Evolutionary conservation across 2,329 filamentous ascomycete species (phyloP).

Genomic region (Alternaria ventricosa): DNA sequence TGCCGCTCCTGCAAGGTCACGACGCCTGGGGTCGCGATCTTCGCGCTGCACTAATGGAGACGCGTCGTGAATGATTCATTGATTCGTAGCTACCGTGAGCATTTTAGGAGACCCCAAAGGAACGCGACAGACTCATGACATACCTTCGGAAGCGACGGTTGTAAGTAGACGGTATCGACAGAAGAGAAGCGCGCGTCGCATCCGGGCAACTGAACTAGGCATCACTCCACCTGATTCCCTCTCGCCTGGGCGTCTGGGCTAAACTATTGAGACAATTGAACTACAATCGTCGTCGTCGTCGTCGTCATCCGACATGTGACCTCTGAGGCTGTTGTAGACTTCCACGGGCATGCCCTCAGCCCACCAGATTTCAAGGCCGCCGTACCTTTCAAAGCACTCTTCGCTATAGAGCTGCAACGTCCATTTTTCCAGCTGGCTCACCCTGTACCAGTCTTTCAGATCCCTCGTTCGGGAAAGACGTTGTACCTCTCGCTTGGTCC

Average conservation of each 20-base stretch:
- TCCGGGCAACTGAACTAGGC: background rate
- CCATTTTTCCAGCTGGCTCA: slow-evolving; percentile 32
- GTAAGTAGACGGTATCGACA: background rate
- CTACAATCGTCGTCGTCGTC: slow-evolving; percentile 6
- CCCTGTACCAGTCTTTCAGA: slow-evolving; percentile 17
- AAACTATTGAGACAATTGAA: background rate
- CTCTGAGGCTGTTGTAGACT: slow-evolving; percentile 34
- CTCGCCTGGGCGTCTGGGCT: background rate
- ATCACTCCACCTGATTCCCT: background rate
- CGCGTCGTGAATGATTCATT: background rate
- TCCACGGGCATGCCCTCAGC: slow-evolving; percentile 31
- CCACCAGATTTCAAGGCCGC: slow-evolving; percentile 34
- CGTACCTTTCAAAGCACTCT: slow-evolving; percentile 37
- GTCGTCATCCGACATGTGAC: slow-evolving; percentile 14
- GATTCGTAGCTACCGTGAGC: background rate
- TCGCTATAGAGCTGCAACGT: slow-evolving; percentile 38
- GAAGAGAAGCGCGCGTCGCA: background rate
- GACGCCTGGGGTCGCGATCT: background rate
- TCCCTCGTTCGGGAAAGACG: slow-evolving; percentile 3
- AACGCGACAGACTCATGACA: background rate
- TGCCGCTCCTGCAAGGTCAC: background rate
- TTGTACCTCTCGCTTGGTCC: slow-evolving; percentile 14
- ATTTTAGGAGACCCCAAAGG: background rate
- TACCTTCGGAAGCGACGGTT: background rate
- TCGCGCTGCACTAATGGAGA: background rate